phyloP scores from a whole-genome alignment of 352 stramenopile genomes.

The Blastocystis sp. region DNA sequence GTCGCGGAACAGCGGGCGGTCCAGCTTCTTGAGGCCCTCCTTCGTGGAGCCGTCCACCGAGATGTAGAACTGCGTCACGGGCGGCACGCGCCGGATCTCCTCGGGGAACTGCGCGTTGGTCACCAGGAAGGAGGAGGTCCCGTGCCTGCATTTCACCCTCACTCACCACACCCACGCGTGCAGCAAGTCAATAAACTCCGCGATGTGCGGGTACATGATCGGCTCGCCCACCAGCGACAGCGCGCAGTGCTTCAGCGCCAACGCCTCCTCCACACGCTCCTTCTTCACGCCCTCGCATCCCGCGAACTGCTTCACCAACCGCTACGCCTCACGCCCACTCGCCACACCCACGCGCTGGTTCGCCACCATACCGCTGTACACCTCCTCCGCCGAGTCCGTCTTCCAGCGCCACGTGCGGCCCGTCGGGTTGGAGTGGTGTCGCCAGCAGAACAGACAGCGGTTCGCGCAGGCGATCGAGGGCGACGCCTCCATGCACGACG shows the following conservation, averaged over 20 bases:
- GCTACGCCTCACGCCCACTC: slow-evolving; percentile 49
- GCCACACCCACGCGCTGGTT: slow-evolving; percentile 81
- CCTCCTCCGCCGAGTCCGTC: slow-evolving; percentile 88
- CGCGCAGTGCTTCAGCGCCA: slow-evolving; percentile 91
- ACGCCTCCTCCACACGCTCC: slow-evolving; percentile 88
- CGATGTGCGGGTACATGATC: slow-evolving; percentile 98
- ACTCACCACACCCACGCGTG: slow-evolving; percentile 77
- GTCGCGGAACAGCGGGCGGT: slow-evolving; percentile 92
- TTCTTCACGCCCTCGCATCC: slow-evolving; percentile 81
- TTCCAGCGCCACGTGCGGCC: slow-evolving; percentile 95
- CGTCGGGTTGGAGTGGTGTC: slow-evolving; percentile 97
- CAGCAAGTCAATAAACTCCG: slow-evolving; percentile 90
- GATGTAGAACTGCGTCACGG: slow-evolving; percentile 98
- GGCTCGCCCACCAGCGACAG: slow-evolving; percentile 93
- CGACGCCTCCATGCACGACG: slow-evolving; percentile 95
- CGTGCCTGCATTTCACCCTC: slow-evolving; percentile 21
- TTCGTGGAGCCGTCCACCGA: slow-evolving; percentile 92
- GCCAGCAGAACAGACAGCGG: slow-evolving; percentile 91
- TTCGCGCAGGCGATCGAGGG: slow-evolving; percentile 93
- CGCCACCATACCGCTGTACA: slow-evolving; percentile 87
- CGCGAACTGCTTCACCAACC: slow-evolving; percentile 39
- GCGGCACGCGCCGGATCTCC: slow-evolving; percentile 87
- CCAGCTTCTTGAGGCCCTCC: slow-evolving; percentile 89
- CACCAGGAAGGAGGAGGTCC: slow-evolving; percentile 95
- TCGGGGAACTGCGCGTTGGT: slow-evolving; percentile 97